Base-by-base conservation (phyloP, 352 stramenopile genomes). In the Globisporangium okanoganense region DNA sequence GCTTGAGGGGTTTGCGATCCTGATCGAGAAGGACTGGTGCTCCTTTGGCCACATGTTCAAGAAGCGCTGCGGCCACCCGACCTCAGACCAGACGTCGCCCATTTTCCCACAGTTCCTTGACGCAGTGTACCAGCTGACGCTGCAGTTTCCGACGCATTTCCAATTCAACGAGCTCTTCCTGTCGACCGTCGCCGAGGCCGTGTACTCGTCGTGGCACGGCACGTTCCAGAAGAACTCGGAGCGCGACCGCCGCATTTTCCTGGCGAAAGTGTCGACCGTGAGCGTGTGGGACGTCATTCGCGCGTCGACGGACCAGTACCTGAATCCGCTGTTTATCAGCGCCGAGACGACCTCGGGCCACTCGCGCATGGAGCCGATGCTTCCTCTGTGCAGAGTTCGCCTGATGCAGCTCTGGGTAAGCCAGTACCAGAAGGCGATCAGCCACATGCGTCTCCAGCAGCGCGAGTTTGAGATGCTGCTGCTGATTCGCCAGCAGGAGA, bases 71-170 rank as follows among this genome's bases (percentile, higher is more conserved):
- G 81, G 78, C 0, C 82, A 92, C 65, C 82, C 83, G 31, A 90
- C 80, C 3, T 90, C 85, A 8, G 92, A 98, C 49, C 90, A 99
- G 67, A 92, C 95, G 20, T 99, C 96, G 43, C 98, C 98, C 3
- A 97, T 99, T 48, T 99, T 99, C 77, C 71, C 99, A 41, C 97
- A 99, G 69, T 99, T 99, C 71, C 74, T 99, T 16, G 97, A 99
- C 75, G 98, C 89, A 58, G 92, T 99, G 27, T 99, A 97, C 67
- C 97, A 99, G 74, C 72, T 99, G 24, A 90, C 97, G 13, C 76
- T 97, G 40, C 96, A 99, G 65, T 99, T 98, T 58, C 97, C 97
- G 14, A 94, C 92, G 6, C 89, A 93, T 65, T 99, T 99, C 69
- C 97, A 99, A 72, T 99, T 99, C 71, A 99, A 98, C 72, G 86